These are phyloP conservation scores for Coemansia sp. DNA, from an alignment of 192 early-diverging fungal species.

Conservation along the genomic window DNA sequence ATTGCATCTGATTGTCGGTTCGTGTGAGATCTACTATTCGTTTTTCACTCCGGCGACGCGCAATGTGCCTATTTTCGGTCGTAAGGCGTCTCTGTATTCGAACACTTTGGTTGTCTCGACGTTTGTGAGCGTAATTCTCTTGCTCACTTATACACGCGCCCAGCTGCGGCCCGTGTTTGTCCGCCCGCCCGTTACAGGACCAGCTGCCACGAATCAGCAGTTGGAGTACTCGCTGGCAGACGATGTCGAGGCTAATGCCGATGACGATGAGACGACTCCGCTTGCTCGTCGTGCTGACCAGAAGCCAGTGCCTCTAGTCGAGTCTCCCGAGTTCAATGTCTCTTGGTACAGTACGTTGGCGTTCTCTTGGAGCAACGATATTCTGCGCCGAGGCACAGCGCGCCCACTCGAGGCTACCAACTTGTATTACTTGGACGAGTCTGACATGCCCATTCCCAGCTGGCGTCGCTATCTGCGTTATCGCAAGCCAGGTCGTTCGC, in stretches of 20 bases:
- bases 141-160: slow-evolving; percentile 13
- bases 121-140: neutral
- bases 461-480: slow-evolving; percentile 37
- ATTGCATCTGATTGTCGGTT: slow-evolving; percentile 9
- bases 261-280: slow-evolving; percentile 17
- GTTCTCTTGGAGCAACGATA: slow-evolving; percentile 64
- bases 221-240: neutral
- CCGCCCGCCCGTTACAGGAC: neutral
- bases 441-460: slow-evolving; percentile 54
- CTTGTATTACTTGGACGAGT: slow-evolving; percentile 58
- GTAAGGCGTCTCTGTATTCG: slow-evolving; percentile 19
- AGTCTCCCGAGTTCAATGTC: slow-evolving; percentile 33
- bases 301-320: slow-evolving; percentile 18
- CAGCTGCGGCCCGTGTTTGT: slow-evolving; percentile 37
- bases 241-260: slow-evolving; percentile 6
- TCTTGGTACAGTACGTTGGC: slow-evolving; percentile 37
- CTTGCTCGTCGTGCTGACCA: slow-evolving; percentile 27
- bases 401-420: slow-evolving; percentile 65
- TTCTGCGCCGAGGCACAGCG: slow-evolving; percentile 60
- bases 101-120: slow-evolving; percentile 23
- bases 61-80: slow-evolving; percentile 18
- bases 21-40: slow-evolving; percentile 31
- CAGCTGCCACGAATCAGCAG: neutral
- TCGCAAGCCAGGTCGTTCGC: slow-evolving; percentile 28
- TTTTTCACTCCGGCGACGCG: slow-evolving; percentile 27